These are phyloP conservation scores for Melaleuca alternifolia DNA, from an alignment of 345 rosid species.

Conservation along the genomic window DNA sequence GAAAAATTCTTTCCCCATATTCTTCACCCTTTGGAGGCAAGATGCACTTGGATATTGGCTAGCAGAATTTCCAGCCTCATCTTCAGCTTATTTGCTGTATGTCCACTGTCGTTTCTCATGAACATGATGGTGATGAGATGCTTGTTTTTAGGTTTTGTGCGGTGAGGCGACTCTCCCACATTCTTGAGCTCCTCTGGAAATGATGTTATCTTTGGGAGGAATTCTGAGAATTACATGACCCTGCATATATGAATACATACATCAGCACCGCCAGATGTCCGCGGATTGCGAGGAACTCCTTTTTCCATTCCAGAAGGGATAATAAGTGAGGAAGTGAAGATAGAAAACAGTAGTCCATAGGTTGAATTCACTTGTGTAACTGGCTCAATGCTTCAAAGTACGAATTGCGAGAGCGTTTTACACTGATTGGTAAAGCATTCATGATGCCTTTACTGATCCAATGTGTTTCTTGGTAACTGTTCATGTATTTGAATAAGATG, in stretches of 20 bases:
- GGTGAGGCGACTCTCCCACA: not conserved
- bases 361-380: not conserved
- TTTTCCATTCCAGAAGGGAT: not conserved
- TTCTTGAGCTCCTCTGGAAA: not conserved
- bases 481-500: not conserved
- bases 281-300: not conserved
- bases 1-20: not conserved
- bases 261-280: not conserved
- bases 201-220: not conserved
- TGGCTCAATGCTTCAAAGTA: not conserved
- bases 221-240: not conserved
- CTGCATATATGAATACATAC: not conserved
- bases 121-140: not conserved
- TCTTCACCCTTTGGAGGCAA: not conserved
- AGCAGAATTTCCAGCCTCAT: not conserved
- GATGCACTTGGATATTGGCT: not conserved
- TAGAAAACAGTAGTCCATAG: not conserved
- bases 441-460: not conserved
- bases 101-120: not conserved
- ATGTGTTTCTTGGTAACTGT: not conserved
- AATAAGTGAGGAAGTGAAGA: not conserved
- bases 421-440: not conserved
- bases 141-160: not conserved
- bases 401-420: not conserved
- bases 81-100: not conserved